Evolutionary conservation across 164 flowering plant genomes (phyloP).

Genomic region (Warburgia ugandensis): DNA sequence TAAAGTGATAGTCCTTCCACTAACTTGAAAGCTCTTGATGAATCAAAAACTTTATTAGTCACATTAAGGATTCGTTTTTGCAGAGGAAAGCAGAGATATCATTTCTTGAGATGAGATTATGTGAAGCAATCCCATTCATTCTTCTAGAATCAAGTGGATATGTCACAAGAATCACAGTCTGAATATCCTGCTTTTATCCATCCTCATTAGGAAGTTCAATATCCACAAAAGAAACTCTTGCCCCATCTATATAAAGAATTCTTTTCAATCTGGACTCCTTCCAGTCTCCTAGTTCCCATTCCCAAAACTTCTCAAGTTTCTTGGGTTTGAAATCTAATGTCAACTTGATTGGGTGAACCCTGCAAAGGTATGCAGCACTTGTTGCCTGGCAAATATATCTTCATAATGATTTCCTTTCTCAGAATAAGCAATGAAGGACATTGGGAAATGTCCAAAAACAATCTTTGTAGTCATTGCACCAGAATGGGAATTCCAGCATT

Average conservation of each 20-base stretch:
- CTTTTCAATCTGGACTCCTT: constrained; percentile 17
- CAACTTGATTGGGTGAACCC: constrained; percentile 8
- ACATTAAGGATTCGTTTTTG: constrained; percentile 9
- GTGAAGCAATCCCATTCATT: constrained; percentile 3
- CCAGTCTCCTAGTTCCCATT: constrained; percentile 23
- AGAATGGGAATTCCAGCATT: constrained; percentile 9
- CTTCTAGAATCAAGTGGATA: constrained; percentile 17
- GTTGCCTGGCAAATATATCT: constrained; percentile 9
- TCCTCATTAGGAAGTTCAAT: constrained; percentile 3
- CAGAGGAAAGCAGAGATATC: constrained; percentile 12
- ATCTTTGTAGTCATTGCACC: constrained; percentile 7
- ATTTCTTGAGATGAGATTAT: background rate
- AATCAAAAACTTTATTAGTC: constrained; percentile 12
- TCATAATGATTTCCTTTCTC: constrained; percentile 13
- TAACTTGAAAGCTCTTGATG: constrained; percentile 4
- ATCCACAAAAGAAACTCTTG: constrained; percentile 14
- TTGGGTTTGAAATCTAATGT: constrained; percentile 4
- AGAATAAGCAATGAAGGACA: constrained; percentile 16
- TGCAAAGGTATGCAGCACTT: constrained; percentile 15
- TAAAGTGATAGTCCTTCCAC: constrained; percentile 13
- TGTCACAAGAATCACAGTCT: constrained; percentile 11
- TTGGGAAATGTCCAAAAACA: constrained; percentile 18
- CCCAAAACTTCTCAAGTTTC: constrained; percentile 10
- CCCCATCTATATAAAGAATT: constrained; percentile 15
- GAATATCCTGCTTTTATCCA: constrained; percentile 2